These are phyloP conservation scores for Prinsepia uniflora DNA, from an alignment of 306 rosid species.

Conservation along the genomic window DNA sequence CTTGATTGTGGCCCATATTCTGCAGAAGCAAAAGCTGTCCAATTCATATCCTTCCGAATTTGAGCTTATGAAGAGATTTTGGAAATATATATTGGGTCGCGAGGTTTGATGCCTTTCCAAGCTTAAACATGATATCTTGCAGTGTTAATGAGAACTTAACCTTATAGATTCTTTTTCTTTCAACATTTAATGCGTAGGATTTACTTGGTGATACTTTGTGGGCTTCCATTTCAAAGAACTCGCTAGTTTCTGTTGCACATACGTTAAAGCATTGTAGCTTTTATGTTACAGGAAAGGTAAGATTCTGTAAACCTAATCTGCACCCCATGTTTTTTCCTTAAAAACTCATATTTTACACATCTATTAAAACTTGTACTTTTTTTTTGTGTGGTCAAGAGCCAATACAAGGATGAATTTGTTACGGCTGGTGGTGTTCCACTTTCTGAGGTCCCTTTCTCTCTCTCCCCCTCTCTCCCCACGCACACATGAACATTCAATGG, in stretches of 20 bases:
- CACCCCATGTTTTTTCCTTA: neutral
- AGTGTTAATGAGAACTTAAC: constrained; percentile 6
- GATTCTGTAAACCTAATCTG: constrained; percentile 12
- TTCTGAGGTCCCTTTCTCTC: constrained; percentile 63
- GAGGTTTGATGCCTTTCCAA: constrained; percentile 43
- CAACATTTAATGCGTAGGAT: constrained; percentile 40
- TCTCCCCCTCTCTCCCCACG: neutral
- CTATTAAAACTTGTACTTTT: constrained; percentile 6
- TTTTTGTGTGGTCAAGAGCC: constrained; percentile 52
- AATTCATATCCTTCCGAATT: constrained; percentile 75
- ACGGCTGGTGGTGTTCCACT: constrained; percentile 95
- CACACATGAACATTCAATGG: constrained; percentile 1
- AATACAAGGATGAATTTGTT: constrained; percentile 94
- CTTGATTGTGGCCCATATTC: constrained; percentile 24
- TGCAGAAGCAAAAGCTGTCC: constrained; percentile 82
- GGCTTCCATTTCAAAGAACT: constrained; percentile 79
- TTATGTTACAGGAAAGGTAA: constrained; percentile 70
- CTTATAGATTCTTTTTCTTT: constrained; percentile 12
- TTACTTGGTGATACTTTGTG: constrained; percentile 66
- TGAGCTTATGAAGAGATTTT: constrained; percentile 82
- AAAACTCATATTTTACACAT: neutral
- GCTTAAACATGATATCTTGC: constrained; percentile 4
- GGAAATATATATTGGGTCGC: constrained; percentile 71
- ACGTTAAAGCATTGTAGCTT: constrained; percentile 63
- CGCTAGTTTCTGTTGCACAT: constrained; percentile 62